Conservation (phyloP, 768 basidiomycete species). For the Hericium erinaceus region DNA sequence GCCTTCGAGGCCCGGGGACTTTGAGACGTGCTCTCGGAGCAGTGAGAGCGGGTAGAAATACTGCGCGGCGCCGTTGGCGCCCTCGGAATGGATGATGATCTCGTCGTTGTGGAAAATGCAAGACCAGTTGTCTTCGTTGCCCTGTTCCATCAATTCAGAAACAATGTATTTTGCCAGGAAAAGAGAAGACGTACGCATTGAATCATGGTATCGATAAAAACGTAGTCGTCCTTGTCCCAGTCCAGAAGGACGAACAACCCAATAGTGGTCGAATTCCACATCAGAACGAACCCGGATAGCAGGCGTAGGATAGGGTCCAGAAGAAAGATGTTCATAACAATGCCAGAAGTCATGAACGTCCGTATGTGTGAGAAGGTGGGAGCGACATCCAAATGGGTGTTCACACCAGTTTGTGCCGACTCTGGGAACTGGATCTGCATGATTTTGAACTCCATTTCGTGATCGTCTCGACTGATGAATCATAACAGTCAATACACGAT, state of each 20-base stretch:
- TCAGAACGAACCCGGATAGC: conserved; percentile 64
- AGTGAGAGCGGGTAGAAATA: conserved; percentile 52
- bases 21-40: conserved; percentile 22
- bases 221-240: conserved; percentile 57
- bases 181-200: conserved; percentile 48
- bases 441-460: conserved; percentile 62
- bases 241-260: conserved; percentile 58
- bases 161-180: neutral
- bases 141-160: conserved; percentile 23
- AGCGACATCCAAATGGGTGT: neutral
- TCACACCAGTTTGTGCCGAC: neutral
- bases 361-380: conserved; percentile 54
- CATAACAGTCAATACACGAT: neutral
- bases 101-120: conserved; percentile 59
- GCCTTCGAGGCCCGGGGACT: conserved; percentile 5
- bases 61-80: conserved; percentile 54
- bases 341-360: conserved; percentile 52
- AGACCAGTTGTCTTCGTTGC: conserved; percentile 67
- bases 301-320: conserved; percentile 54
- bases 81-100: conserved; percentile 70
- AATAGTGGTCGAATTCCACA: conserved; percentile 41
- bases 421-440: conserved; percentile 50
- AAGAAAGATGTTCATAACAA: conserved; percentile 72
- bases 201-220: conserved; percentile 67
- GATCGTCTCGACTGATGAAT: conserved; percentile 31